A percentile compares a stretch with the other conserved stretches of the same genome.
phyloP scores from a whole-genome alignment of 2,329 filamentous ascomycete species.

The Cladophialophora yegresii region DNA sequence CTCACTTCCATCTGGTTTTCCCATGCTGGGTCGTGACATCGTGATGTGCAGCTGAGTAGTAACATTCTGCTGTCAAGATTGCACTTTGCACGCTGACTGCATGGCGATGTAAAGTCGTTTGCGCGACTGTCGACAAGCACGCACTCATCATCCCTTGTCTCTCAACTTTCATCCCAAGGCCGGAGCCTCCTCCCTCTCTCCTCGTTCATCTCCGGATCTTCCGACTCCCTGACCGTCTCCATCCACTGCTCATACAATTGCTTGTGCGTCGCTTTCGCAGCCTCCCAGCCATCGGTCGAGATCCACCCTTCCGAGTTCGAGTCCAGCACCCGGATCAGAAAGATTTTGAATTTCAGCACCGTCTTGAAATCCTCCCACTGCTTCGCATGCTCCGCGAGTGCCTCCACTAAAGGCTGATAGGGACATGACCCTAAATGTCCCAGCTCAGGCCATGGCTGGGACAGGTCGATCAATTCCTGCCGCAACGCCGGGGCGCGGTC shows the following conservation, averaged over 20 bases:
- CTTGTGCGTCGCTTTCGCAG: not conserved
- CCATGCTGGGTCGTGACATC: too few species aligned
- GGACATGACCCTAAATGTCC: not conserved
- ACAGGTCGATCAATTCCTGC: not conserved
- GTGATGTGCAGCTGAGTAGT: too few species aligned
- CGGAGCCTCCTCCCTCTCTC: not conserved
- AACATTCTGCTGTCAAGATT: too few species aligned
- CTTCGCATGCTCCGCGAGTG: not conserved
- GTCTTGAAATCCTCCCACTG: not conserved
- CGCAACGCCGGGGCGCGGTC: not conserved
- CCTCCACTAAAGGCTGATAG: not conserved
- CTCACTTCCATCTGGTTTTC: too few species aligned
- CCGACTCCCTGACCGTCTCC: not conserved
- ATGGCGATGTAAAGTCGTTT: too few species aligned
- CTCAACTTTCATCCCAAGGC: not conserved
- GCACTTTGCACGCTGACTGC: too few species aligned
- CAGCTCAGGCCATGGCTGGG: not conserved
- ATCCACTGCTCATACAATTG: not conserved
- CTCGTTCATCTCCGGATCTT: not conserved
- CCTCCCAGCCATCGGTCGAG: not conserved
- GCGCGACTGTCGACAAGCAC: too few species aligned
- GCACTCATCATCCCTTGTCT: not conserved
- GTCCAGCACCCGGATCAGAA: not conserved
- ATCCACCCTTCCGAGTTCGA: not conserved
- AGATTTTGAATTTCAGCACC: not conserved